These are phyloP conservation scores for Anisodus tanguticus DNA, from an alignment of 257 asterid genomes.

Conservation along the genomic window DNA sequence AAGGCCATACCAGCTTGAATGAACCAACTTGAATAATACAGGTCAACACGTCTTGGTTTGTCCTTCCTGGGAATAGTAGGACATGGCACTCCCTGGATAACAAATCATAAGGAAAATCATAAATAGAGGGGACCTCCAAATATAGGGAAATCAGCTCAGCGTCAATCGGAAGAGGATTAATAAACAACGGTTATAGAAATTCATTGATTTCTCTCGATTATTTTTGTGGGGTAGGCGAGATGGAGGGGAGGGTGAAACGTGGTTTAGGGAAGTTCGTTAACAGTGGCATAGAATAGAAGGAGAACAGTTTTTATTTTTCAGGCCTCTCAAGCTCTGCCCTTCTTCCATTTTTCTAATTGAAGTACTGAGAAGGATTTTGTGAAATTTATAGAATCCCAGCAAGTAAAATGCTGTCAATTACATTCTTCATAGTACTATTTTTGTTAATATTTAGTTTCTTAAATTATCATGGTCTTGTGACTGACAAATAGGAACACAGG, in stretches of 20 bases:
- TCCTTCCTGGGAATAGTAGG: constrained; percentile 67
- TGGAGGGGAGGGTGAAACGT: neutral
- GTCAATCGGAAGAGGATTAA: neutral
- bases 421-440: neutral
- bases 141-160: no score
- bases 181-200: neutral
- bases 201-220: neutral
- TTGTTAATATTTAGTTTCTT: neutral
- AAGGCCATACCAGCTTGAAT: constrained; percentile 71
- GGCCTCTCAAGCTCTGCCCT: neutral
- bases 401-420: neutral
- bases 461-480: neutral
- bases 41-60: constrained; percentile 89
- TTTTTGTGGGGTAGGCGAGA: neutral
- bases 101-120: constrained; percentile 25
- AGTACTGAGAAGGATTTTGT: neutral
- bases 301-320: neutral
- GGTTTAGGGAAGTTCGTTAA: neutral
- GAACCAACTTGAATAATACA: constrained; percentile 87
- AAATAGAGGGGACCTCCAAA: neutral
- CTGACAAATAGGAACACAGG: neutral
- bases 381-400: neutral
- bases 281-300: neutral
- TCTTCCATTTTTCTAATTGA: neutral
- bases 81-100: constrained; percentile 74